These are phyloP conservation scores for Lepidium africanum DNA, from an alignment of 345 rosid species.

Conservation along the genomic window DNA sequence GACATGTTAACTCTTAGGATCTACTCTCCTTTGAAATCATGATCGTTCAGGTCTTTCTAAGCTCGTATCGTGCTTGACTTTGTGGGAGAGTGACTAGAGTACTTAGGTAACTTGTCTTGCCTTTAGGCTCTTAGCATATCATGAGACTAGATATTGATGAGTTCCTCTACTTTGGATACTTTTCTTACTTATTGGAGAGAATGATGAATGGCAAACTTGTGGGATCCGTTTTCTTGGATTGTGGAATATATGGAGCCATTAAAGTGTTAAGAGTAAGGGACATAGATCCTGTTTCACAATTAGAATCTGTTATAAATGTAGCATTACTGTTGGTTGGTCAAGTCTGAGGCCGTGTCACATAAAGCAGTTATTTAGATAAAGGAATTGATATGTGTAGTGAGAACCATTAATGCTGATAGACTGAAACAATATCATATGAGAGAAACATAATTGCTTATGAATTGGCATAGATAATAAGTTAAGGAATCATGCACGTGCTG, in stretches of 20 bases:
- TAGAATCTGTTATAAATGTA: neutral
- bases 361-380: neutral
- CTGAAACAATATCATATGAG: neutral
- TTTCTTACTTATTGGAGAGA: neutral
- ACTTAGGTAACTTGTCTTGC: neutral
- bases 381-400: neutral
- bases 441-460: neutral
- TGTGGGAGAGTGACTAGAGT: neutral
- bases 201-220: neutral
- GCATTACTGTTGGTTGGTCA: neutral
- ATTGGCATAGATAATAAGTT: neutral
- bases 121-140: neutral
- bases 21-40: slow-evolving; percentile 16
- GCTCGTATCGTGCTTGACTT: neutral
- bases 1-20: slow-evolving; percentile 39
- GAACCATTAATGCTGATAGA: neutral
- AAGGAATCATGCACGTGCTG: neutral
- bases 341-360: neutral
- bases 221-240: neutral
- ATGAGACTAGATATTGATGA: neutral
- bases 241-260: neutral
- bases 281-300: neutral
- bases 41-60: neutral
- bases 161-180: neutral
- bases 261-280: neutral